Evolutionary conservation across 2,329 filamentous ascomycete species (phyloP).

Genomic region (Apiospora koreana): DNA sequence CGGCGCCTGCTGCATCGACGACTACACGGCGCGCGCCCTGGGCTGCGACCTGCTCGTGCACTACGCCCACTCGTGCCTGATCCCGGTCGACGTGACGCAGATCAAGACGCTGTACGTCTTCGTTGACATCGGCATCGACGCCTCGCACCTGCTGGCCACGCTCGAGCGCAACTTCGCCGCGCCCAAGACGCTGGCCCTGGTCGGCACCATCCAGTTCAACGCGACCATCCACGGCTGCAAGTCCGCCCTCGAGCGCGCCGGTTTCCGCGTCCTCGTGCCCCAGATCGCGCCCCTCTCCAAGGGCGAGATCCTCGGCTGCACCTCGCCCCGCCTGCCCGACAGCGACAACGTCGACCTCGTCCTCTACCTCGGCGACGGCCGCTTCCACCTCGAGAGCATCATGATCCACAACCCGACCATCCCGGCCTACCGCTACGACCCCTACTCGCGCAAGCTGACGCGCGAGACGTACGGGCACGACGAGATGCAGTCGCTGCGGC

Average conservation of each 20-base stretch:
- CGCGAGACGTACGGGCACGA: constrained; percentile 90
- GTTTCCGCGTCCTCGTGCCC: constrained; percentile 83
- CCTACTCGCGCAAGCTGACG: constrained; percentile 89
- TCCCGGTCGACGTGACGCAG: constrained; percentile 93
- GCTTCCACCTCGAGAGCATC: constrained; percentile 83
- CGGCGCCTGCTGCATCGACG: constrained; percentile 97
- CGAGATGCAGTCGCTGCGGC: constrained; percentile 82
- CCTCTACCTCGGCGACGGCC: constrained; percentile 39
- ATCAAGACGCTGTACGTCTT: constrained; percentile 98
- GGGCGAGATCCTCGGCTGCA: constrained; percentile 97
- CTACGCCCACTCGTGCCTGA: constrained; percentile 95
- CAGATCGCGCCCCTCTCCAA: constrained; percentile 92
- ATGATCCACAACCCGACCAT: constrained; percentile 97
- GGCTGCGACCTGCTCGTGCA: constrained; percentile 94
- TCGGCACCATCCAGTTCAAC: constrained; percentile 99
- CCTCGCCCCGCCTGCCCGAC: constrained; percentile 71
- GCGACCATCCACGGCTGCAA: constrained; percentile 88
- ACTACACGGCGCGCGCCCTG: constrained; percentile 92
- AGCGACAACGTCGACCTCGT: constrained; percentile 60
- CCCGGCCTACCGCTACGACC: constrained; percentile 94
- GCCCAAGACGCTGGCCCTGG: constrained; percentile 86
- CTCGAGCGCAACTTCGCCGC: constrained; percentile 84
- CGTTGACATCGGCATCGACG: constrained; percentile 96
- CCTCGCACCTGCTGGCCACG: constrained; percentile 80
- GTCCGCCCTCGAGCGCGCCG: constrained; percentile 75